These are phyloP conservation scores for Rhodocollybia butyracea DNA, from an alignment of 768 basidiomycete species.

Conservation along the genomic window DNA sequence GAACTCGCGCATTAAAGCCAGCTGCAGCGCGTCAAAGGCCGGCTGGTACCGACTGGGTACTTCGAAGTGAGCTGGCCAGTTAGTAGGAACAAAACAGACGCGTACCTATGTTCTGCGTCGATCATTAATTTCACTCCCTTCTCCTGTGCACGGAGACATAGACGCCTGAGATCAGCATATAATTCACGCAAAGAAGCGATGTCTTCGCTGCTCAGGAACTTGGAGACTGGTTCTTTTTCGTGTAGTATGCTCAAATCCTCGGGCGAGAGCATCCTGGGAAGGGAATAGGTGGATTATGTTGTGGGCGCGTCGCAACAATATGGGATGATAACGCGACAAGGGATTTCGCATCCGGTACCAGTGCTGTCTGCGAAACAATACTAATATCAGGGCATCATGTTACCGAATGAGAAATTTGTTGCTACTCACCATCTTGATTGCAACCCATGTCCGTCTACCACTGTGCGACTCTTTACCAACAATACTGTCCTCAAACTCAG, in stretches of 20 bases:
- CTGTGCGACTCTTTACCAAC: conserved; percentile 13
- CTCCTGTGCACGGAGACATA: conserved; percentile 61
- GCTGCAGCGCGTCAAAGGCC: conserved; percentile 77
- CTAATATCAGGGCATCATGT: background rate
- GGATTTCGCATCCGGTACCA: conserved; percentile 59
- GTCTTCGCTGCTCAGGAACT: conserved; percentile 57
- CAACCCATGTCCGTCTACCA: conserved; percentile 73
- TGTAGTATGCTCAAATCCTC: no score
- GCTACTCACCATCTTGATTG: conserved; percentile 66
- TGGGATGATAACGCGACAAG: conserved; percentile 63
- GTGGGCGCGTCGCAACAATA: conserved; percentile 39
- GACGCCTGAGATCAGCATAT: conserved; percentile 53
- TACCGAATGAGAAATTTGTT: conserved; percentile 34
- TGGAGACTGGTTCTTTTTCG: conserved; percentile 6
- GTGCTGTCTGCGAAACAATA: conserved; percentile 48
- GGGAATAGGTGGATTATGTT: conserved; percentile 29
- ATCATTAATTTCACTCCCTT: conserved; percentile 69
- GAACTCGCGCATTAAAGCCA: conserved; percentile 75
- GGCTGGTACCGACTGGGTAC: conserved; percentile 64
- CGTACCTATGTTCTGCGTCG: conserved; percentile 80
- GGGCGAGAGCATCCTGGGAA: conserved; percentile 71
- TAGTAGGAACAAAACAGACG: background rate
- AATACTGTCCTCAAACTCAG: conserved; percentile 66
- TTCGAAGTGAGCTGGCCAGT: no score
- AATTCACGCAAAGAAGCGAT: conserved; percentile 57